Base-by-base conservation (phyloP, 2,329 filamentous ascomycete species). In the Trichoderma atroviride region DNA sequence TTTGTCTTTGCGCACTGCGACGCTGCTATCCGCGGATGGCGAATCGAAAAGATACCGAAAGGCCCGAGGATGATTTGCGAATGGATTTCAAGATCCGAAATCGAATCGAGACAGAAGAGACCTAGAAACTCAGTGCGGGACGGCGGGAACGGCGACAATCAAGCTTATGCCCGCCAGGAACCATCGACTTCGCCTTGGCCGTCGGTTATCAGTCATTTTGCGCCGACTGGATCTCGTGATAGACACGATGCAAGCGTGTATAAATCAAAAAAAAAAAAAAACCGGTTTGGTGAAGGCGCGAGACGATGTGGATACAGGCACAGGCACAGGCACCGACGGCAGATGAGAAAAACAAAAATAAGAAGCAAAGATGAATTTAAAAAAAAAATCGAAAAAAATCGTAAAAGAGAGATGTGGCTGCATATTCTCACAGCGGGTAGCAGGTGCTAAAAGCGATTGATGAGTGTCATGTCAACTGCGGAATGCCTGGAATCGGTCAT, bases 161-260 rank as follows among this genome's bases (percentile, higher is more conserved):
- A 1, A 56, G 61, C 35, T 40, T 53, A 56, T 56, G 61, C 57
- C 57, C 31, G 24, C 40, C 61, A 64, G 61, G 61, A 56, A 64
- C 61, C 61, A 64, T 56, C 61, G 50, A 52, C 61, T 43, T 40
- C 50, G 61, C 53, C 27, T 16, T 27, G n/a, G 29, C 53, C 53
- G 29, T 47, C 53, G 63, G 52, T 19, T 58, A 53, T 65, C 47
- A 47, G 37, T 66, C 37, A 27, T 16, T 47, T 43, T 57, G 13
- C 31, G 29, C 53, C 56, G n/a, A 40, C 11, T n/a, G 37, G 47
- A 29, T 31, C 47, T 14, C 37, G 37, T 27, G 24, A 59, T 13
- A 16, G 16, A n/a, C 5, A n/a, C 19, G 29, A 50, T 19, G 31
- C 14, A 31, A 37, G 27, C 10, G 13, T n/a, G 29, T 11, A 52